A percentile compares a stretch with the other conserved stretches of the same genome.
These are phyloP conservation scores for Dactylellina sp. DNA, from an alignment of 2,329 filamentous ascomycete species.

Conservation along the genomic window DNA sequence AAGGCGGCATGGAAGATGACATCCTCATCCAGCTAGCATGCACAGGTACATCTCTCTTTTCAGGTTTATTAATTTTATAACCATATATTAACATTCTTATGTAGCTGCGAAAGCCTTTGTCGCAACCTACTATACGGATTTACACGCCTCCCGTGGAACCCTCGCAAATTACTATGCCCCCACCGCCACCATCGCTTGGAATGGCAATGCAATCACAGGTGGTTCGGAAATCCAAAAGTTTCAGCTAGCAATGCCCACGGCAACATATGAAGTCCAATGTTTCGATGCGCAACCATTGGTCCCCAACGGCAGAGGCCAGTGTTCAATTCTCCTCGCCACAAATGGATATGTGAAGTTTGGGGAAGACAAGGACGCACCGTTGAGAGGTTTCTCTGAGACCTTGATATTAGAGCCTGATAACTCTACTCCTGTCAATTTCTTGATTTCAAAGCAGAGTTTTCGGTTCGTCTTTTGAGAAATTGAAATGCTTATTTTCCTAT, in stretches of 20 bases:
- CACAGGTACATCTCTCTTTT: conserved; percentile 29
- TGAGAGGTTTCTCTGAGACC: conserved; percentile 80
- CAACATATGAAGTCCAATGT: conserved; percentile 79
- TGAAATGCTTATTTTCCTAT: neutral
- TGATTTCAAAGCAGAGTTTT: conserved; percentile 59
- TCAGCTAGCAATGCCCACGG: conserved; percentile 72
- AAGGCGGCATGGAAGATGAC: conserved; percentile 30
- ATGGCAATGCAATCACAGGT: conserved; percentile 75
- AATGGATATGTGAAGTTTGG: conserved; percentile 79
- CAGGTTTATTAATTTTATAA: neutral
- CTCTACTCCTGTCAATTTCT: conserved; percentile 56
- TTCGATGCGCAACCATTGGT: conserved; percentile 75
- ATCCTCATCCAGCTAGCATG: conserved; percentile 42
- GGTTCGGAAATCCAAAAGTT: conserved; percentile 76
- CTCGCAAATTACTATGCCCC: conserved; percentile 77
- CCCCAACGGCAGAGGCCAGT: conserved; percentile 70
- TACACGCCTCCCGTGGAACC: conserved; percentile 71
- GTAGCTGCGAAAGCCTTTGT: conserved; percentile 78
- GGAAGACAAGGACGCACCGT: conserved; percentile 71
- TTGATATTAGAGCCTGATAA: conserved; percentile 78
- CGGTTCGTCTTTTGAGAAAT: conserved; percentile 58
- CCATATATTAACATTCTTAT: neutral
- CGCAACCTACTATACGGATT: conserved; percentile 79
- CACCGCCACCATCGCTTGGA: conserved; percentile 79
- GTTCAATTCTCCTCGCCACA: conserved; percentile 78